These are phyloP conservation scores for Ophiosphaerella narmari DNA, from an alignment of 2,329 filamentous ascomycete species.

Conservation along the genomic window DNA sequence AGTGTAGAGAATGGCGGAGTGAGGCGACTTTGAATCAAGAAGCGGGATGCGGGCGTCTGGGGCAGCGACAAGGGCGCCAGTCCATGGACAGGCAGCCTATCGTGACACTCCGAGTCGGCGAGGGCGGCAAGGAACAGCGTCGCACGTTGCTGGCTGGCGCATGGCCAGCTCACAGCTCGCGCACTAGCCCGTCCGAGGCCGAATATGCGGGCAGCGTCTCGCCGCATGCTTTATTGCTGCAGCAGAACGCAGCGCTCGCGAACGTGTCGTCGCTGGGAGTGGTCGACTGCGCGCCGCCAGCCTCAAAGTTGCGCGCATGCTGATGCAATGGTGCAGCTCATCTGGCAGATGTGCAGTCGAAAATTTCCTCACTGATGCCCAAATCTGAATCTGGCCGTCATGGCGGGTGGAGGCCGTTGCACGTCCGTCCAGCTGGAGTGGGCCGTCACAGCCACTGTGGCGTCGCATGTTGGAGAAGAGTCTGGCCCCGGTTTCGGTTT, in stretches of 20 bases:
- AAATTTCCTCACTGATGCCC: conserved; percentile 27
- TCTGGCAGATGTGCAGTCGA: conserved; percentile 23
- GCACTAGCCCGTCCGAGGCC: conserved; percentile 22
- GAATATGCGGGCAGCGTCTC: conserved; percentile 43
- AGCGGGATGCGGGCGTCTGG: conserved; percentile 22
- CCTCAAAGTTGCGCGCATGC: conserved; percentile 24
- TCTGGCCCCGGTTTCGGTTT: no score
- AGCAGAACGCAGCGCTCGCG: conserved; percentile 34
- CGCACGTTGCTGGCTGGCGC: conserved; percentile 28
- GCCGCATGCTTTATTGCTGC: conserved; percentile 23
- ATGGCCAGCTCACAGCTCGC: conserved; percentile 38
- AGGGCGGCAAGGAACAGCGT: conserved; percentile 26
- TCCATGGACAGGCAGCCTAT: conserved; percentile 28
- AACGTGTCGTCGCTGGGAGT: conserved; percentile 38
- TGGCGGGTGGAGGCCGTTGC: background rate
- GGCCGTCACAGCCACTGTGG: no score
- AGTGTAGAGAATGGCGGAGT: conserved; percentile 13
- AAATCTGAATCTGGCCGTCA: conserved; percentile 11
- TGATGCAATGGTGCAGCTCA: conserved; percentile 28
- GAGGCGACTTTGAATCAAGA: conserved; percentile 27
- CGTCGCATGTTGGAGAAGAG: no score
- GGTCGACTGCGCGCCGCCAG: conserved; percentile 22
- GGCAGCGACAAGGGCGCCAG: conserved; percentile 21
- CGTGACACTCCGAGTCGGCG: conserved; percentile 31
- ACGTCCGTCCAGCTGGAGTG: no score